Evolutionary conservation across 441 rosid species (phyloP), one percentile per base, ranked within the genome.

Genomic region (Kokia cookei): DNA sequence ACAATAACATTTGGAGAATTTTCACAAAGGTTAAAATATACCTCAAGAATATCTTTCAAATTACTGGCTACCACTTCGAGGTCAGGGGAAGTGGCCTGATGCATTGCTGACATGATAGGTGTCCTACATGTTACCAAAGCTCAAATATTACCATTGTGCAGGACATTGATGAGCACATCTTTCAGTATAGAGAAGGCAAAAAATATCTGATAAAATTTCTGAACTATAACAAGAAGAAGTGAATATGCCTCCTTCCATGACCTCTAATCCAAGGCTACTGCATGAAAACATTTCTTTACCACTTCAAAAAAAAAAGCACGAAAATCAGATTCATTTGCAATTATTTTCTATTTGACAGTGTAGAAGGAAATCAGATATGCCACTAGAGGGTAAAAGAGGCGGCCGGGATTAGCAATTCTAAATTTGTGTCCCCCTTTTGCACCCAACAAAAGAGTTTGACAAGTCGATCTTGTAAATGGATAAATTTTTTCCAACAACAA

Each of bases 81-180:
- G 72, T 89, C 93, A 7, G 93, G 60, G 65, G 92, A 85, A 2
- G 82, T 73, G 72, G 89, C 92, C 15, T 85, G 90, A 70, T 92
- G 97, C 87, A 92, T 92, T 32, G 90, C 91, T 6, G 93, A 90
- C 92, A 85, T 92, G 76, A 83, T 77, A 1, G 91, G 91, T 0
- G 93, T 87, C 87, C 97, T 90, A 83, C 73, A 80, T 43, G 61
- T 67, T 64, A 37, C 54, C 55, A 35, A 3, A 61, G 57, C 65
- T 42, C 24, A 26, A 43, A 43, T 37, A 9, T 24, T 26, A 14
- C 29, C 15, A 19, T n/a, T 27, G 29, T 42, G 9, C n/a, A 4
- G 17, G 24, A 11, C 54, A 43, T 69, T 24, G 35, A 69, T 7
- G 3, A 0, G 47, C 11, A 12, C 47, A 3, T 15, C 47, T 9